phyloP scores from a whole-genome alignment of 2,329 filamentous ascomycete species.

The Cryphonectria japonica region DNA sequence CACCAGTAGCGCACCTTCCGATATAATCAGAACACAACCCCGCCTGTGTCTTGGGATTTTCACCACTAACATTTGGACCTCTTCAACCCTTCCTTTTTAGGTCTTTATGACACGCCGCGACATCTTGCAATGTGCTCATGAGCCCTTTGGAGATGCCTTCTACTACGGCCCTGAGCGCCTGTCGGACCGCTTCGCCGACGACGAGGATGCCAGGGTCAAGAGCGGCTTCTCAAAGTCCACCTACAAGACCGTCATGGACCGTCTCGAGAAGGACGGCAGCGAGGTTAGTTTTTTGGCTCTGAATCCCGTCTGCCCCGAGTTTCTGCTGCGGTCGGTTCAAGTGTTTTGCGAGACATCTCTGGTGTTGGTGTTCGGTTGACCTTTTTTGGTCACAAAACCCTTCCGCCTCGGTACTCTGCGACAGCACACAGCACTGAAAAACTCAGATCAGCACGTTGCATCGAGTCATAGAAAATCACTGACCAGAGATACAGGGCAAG shows the following conservation, averaged over 20 bases:
- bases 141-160: conserved; percentile 95
- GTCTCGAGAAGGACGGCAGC: conserved; percentile 71
- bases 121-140: conserved; percentile 81
- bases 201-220: conserved; percentile 57
- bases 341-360: conserved; percentile 20
- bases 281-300: conserved; percentile 69
- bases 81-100: conserved; percentile 47
- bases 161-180: conserved; percentile 94
- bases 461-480: conserved; percentile 9
- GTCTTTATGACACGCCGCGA: conserved; percentile 96
- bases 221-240: conserved; percentile 73
- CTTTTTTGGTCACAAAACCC: no score
- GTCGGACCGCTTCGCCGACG: conserved; percentile 75
- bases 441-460: not conserved
- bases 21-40: not conserved
- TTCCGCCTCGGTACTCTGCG: not conserved
- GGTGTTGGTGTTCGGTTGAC: no score
- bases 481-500: conserved; percentile 65
- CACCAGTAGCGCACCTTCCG: conserved; percentile 19
- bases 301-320: conserved; percentile 16
- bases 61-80: conserved; percentile 6
- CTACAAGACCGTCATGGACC: conserved; percentile 76
- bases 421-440: not conserved
- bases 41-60: not conserved
- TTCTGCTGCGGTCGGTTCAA: conserved; percentile 22